Conservation (phyloP, 257 asterid genomes). For the Nicotiana attenuata region DNA sequence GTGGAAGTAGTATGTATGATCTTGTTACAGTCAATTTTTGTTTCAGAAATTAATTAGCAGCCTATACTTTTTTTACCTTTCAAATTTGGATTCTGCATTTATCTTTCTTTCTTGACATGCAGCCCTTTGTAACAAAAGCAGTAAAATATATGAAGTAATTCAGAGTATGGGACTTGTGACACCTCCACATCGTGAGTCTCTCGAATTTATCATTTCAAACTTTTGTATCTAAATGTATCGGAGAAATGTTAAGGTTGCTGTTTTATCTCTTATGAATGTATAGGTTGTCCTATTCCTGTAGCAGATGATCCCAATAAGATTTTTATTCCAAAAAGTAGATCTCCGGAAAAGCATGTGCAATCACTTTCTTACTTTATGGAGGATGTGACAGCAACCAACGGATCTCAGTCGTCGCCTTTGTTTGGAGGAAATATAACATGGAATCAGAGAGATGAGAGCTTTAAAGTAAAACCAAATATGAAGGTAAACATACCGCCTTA, state of each 20-base stretch:
- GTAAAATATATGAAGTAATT: conserved; percentile 67
- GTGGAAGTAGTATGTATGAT: background rate
- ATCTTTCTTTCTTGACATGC: conserved; percentile 27
- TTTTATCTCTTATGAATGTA: conserved; percentile 8
- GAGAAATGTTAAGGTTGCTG: background rate
- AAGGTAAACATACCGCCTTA: conserved; percentile 36
- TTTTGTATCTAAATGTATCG: background rate
- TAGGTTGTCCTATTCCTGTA: conserved; percentile 85
- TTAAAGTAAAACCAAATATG: conserved; percentile 70
- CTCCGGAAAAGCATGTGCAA: conserved; percentile 50
- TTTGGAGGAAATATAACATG: conserved; percentile 89
- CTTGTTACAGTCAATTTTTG: background rate
- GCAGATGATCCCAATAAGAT: conserved; percentile 49
- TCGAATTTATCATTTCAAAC: background rate
- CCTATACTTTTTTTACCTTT: background rate
- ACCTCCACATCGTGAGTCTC: conserved; percentile 81
- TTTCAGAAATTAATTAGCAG: background rate
- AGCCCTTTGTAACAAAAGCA: conserved; percentile 91
- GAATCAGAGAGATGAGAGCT: conserved; percentile 81
- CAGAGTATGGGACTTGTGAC: conserved; percentile 77
- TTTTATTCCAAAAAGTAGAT: conserved; percentile 51
- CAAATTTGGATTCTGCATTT: background rate
- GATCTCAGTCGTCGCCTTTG: conserved; percentile 62
- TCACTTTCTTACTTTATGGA: conserved; percentile 62
- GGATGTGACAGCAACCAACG: conserved; percentile 40